Conservation (phyloP, 2,329 filamentous ascomycete genomes). For the Decorospora gaudefroyi region DNA sequence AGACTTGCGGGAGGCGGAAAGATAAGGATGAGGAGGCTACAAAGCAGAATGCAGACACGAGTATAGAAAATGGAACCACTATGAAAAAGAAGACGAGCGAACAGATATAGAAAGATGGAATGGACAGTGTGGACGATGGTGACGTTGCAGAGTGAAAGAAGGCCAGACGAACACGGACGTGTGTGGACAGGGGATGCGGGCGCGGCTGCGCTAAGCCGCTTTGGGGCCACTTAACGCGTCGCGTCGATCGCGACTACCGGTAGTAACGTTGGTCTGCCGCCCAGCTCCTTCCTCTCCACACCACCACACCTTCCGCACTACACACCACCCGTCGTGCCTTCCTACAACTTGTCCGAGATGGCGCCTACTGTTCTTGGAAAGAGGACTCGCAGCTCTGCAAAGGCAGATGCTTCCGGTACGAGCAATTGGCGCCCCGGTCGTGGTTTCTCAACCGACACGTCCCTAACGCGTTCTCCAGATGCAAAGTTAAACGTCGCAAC, state of each 20-base stretch:
- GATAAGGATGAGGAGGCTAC: too few species aligned
- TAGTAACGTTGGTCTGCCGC: neutral
- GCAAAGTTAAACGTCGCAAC: conserved; percentile 34
- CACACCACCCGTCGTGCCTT: conserved; percentile 30
- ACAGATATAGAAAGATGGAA: neutral
- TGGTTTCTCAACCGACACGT: conserved; percentile 23
- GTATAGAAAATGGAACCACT: too few species aligned
- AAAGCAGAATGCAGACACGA: too few species aligned
- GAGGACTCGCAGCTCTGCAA: conserved; percentile 44
- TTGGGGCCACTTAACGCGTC: conserved; percentile 19
- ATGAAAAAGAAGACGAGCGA: too few species aligned
- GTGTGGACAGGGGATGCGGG: neutral
- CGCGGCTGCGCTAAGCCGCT: conserved; percentile 9
- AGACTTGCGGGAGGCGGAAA: too few species aligned
- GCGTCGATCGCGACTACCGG: conserved; percentile 17
- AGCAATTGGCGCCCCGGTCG: conserved; percentile 12
- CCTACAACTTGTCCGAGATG: conserved; percentile 32
- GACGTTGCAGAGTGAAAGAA: too few species aligned
- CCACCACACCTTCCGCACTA: conserved; percentile 27
- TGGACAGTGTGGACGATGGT: too few species aligned
- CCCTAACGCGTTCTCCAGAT: conserved; percentile 35
- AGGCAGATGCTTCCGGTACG: conserved; percentile 35
- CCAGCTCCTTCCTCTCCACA: conserved; percentile 21
- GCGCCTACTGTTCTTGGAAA: conserved; percentile 46
- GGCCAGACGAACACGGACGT: too few species aligned